phyloP scores from a whole-genome alignment of 1,284 basidiomycete genomes.

The Leccinum angustisporum region DNA sequence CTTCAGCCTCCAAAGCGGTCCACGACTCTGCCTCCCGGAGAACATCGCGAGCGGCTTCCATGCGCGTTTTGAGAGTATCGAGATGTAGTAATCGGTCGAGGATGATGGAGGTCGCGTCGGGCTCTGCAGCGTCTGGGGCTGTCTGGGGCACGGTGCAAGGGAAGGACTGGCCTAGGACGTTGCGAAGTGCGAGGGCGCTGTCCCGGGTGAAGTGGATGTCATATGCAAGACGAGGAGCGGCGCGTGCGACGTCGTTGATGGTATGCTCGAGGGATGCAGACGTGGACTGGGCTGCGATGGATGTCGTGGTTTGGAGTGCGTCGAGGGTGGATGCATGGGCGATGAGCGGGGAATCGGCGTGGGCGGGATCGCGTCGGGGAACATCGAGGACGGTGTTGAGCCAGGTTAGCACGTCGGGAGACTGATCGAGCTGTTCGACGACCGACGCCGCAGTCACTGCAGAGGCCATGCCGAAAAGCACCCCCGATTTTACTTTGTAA shows the following conservation, averaged over 20 bases:
- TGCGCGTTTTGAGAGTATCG: conserved; percentile 79
- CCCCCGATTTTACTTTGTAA: background rate
- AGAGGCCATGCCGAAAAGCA: conserved; percentile 22
- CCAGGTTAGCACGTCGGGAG: conserved; percentile 60
- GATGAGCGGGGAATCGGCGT: conserved; percentile 13
- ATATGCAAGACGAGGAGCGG: conserved; percentile 85
- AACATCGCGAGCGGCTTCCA: conserved; percentile 85
- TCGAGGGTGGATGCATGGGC: conserved; percentile 26
- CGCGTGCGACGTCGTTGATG: conserved; percentile 87
- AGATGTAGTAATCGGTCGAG: conserved; percentile 76
- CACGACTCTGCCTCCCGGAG: conserved; percentile 90
- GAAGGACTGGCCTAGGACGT: conserved; percentile 57
- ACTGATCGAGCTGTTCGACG: conserved; percentile 38
- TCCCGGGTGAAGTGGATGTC: conserved; percentile 96
- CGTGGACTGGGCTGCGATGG: conserved; percentile 85
- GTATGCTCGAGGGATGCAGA: conserved; percentile 80
- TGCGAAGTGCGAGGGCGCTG: conserved; percentile 74
- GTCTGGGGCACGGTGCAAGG: conserved; percentile 13
- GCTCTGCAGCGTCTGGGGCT: conserved; percentile 3
- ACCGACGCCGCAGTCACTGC: conserved; percentile 27
- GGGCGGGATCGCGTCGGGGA: conserved; percentile 34
- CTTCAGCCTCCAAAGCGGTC: conserved; percentile 90
- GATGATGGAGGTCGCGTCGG: conserved; percentile 53
- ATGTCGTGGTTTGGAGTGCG: conserved; percentile 61
- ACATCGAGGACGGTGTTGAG: conserved; percentile 57